These are phyloP conservation scores for Xylariales sp. DNA, from an alignment of 2,329 filamentous ascomycete species.

Conservation along the genomic window DNA sequence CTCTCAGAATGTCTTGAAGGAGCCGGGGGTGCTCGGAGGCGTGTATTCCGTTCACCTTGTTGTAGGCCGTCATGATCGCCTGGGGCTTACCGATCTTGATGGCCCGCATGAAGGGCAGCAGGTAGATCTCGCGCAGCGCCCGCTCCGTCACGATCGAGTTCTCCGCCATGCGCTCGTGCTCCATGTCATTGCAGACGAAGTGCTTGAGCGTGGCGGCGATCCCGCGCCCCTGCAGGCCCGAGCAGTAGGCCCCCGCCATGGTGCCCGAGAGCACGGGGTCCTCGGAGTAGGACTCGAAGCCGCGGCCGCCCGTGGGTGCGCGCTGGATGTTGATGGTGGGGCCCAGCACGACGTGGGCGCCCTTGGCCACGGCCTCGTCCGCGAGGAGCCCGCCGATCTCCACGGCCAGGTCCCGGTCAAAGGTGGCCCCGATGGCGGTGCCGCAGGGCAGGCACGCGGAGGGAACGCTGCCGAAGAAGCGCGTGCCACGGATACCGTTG, in stretches of 20 bases:
- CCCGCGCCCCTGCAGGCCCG: conserved; percentile 52
- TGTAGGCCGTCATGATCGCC: conserved; percentile 84
- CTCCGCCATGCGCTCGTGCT: conserved; percentile 5
- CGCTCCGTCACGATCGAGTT: conserved; percentile 19
- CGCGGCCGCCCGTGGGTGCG: conserved; percentile 77
- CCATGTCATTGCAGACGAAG: conserved; percentile 9
- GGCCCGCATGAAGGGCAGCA: conserved; percentile 81
- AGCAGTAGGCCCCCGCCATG: conserved; percentile 70
- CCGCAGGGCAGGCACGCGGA: conserved; percentile 61
- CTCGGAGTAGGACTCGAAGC: conserved; percentile 84
- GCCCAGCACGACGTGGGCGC: conserved; percentile 67
- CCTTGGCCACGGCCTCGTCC: conserved; percentile 62
- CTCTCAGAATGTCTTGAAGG: conserved; percentile 45
- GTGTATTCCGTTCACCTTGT: conserved; percentile 67
- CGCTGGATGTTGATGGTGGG: conserved; percentile 78
- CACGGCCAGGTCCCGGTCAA: conserved; percentile 80
- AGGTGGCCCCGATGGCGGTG: conserved; percentile 67
- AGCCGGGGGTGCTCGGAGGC: conserved; percentile 75
- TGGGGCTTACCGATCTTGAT: conserved; percentile 72
- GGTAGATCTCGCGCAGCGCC: conserved; percentile 66
- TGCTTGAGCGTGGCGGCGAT: conserved; percentile 53
- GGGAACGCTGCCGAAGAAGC: conserved; percentile 78
- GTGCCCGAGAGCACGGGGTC: conserved; percentile 80
- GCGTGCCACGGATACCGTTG: conserved; percentile 70
- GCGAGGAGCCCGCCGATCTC: conserved; percentile 70